Percentiles rank a stretch among this genome's conserved stretches.
Conservation (phyloP, 2,329 filamentous ascomycete genomes). For the Pestalotiopsis sp. region DNA sequence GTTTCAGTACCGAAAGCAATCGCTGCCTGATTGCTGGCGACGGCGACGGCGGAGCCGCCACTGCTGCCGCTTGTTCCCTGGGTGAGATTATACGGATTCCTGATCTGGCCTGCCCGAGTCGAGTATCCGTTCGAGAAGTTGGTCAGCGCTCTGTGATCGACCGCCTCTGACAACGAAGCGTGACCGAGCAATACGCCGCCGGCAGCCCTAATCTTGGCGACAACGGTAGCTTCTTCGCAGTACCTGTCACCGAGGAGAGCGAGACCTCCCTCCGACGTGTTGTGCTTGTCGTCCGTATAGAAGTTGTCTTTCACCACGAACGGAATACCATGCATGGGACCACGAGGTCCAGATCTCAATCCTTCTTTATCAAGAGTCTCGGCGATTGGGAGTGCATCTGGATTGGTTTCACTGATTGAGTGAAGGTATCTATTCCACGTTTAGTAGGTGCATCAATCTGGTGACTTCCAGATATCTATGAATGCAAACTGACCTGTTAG, state of each 20-base stretch:
- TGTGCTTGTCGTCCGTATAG: constrained; percentile 3
- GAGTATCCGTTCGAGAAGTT: constrained; percentile 11
- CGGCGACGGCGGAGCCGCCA: constrained; percentile 12
- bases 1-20: background rate
- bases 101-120: constrained; percentile 10
- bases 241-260: background rate
- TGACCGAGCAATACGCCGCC: background rate
- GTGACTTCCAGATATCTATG: background rate
- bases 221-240: background rate
- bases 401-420: background rate
- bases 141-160: background rate
- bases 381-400: background rate
- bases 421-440: background rate
- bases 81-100: constrained; percentile 15
- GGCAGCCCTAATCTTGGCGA: background rate
- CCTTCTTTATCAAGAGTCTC: background rate
- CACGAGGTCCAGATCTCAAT: background rate
- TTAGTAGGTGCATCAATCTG: background rate
- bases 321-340: constrained; percentile 3
- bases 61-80: constrained; percentile 13
- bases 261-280: background rate
- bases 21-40: background rate
- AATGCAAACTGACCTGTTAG: background rate
- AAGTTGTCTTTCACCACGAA: constrained; percentile 4
- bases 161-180: background rate